Percentiles rank a stretch among this genome's conserved stretches.
Conservation (phyloP, 306 rosid genomes). For the Mimosa bimucronata region DNA sequence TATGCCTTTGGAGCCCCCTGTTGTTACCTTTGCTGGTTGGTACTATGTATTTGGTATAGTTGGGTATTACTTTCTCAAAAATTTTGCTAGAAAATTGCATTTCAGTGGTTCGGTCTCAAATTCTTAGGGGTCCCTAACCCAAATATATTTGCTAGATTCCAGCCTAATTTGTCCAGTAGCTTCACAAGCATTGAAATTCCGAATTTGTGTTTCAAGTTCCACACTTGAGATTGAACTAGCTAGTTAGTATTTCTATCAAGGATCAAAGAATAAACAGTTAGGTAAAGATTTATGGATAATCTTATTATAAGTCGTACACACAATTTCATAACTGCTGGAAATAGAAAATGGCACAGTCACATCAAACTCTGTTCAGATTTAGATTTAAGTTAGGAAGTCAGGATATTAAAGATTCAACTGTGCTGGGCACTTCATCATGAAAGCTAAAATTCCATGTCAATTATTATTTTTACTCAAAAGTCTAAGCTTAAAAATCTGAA, state of each 20-base stretch:
- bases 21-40: neutral
- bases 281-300: neutral
- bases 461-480: neutral
- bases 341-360: neutral
- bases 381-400: neutral
- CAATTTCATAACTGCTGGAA: neutral
- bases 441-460: neutral
- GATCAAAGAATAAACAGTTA: neutral
- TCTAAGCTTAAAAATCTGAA: neutral
- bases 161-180: neutral
- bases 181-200: neutral
- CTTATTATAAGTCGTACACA: neutral
- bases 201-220: neutral
- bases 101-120: constrained; percentile 12
- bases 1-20: constrained; percentile 30
- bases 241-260: neutral
- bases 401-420: neutral
- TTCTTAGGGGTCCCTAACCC: neutral
- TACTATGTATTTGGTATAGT: constrained; percentile 13
- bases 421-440: neutral
- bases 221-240: neutral
- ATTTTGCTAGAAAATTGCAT: constrained; percentile 6
- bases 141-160: constrained; percentile 13
- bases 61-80: neutral
- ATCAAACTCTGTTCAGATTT: neutral